Conservation (phyloP, 176 grass and related monocot genomes). For the Ampelocalamus luodianensis region DNA sequence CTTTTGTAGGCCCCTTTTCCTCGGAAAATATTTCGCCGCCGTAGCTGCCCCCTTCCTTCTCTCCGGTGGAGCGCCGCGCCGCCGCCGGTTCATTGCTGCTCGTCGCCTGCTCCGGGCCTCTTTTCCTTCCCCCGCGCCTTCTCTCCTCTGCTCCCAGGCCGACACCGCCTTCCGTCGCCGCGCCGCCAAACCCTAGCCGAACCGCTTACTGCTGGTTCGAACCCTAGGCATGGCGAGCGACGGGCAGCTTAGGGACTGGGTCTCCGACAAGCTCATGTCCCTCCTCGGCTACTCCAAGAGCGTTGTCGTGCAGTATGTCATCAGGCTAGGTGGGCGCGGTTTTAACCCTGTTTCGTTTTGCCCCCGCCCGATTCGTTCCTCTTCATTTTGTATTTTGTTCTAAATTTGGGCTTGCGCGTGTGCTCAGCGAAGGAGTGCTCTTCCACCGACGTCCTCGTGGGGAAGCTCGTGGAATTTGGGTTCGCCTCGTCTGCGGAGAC, state of each 20-base stretch:
- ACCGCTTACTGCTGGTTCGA: background rate
- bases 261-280: conserved; percentile 77
- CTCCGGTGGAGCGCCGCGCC: background rate
- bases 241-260: conserved; percentile 75
- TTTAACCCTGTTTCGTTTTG: background rate
- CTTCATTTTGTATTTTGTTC: background rate
- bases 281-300: conserved; percentile 72
- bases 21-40: no score
- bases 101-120: background rate
- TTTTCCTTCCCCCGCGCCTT: background rate
- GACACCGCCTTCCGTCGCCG: background rate
- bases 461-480: conserved; percentile 72
- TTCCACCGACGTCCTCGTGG: conserved; percentile 58
- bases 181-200: conserved; percentile 27
- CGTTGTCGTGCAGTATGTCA: conserved; percentile 78
- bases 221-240: conserved; percentile 58
- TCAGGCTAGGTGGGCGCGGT: conserved; percentile 59
- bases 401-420: conserved; percentile 15
- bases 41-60: no score
- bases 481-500: conserved; percentile 59
- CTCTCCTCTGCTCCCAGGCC: no score
- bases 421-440: conserved; percentile 76
- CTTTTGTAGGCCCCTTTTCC: no score
- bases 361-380: background rate
- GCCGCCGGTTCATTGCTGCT: background rate